phyloP scores from a whole-genome alignment of 2,329 filamentous ascomycete genomes.

The Sporothrix mexicana region DNA sequence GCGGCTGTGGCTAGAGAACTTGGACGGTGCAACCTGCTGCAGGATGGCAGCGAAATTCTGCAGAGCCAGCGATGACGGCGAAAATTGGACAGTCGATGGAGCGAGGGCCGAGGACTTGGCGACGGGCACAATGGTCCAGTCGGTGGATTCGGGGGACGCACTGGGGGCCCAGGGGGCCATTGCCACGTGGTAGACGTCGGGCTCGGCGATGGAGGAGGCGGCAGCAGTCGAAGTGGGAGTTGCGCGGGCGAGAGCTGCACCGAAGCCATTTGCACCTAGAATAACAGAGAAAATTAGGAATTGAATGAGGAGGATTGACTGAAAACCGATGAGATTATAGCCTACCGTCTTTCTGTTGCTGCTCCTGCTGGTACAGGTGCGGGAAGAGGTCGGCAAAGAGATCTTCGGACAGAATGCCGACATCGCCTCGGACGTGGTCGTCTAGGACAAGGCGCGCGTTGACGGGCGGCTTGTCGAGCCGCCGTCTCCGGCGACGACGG shows the following conservation, averaged over 20 bases:
- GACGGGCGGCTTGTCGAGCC: constrained; percentile 74
- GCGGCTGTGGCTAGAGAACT: constrained; percentile 72
- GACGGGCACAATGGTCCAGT: constrained; percentile 87
- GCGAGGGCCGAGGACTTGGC: constrained; percentile 67
- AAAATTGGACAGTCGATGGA: constrained; percentile 80
- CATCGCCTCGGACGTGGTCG: constrained; percentile 81
- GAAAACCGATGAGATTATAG: not conserved
- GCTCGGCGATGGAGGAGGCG: constrained; percentile 36
- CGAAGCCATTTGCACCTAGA: constrained; percentile 31
- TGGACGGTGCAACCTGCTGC: constrained; percentile 76
- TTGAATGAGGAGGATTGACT: too few species aligned
- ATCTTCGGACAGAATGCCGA: constrained; percentile 85
- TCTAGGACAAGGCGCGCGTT: constrained; percentile 83
- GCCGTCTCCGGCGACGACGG: constrained; percentile 56
- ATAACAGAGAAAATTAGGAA: not conserved
- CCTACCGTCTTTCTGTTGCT: constrained; percentile 50
- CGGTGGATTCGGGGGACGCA: constrained; percentile 62
- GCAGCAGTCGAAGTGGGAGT: constrained; percentile 26
- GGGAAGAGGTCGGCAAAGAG: constrained; percentile 83
- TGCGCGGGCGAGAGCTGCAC: constrained; percentile 32
- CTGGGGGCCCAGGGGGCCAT: constrained; percentile 75
- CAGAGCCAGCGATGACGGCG: constrained; percentile 72
- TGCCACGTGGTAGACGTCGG: constrained; percentile 67
- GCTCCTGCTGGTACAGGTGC: constrained; percentile 46
- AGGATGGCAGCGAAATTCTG: constrained; percentile 79